Base-by-base conservation (phyloP, 192 early-diverging fungal species). In the Borealophlyctis nickersoniae region DNA sequence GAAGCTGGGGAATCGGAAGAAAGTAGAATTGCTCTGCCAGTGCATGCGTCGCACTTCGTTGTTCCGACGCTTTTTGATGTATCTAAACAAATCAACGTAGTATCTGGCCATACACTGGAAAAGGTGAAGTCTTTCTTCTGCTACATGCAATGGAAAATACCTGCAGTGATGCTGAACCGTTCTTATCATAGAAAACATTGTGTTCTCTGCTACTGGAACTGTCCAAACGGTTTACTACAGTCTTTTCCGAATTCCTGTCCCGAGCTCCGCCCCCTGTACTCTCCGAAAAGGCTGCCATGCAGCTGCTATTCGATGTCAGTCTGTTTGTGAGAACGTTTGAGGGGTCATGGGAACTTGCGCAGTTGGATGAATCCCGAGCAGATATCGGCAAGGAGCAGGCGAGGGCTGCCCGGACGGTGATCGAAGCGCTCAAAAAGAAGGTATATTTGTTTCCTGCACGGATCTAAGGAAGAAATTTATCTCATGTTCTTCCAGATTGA, bases 261-360 rank as follows among this genome's bases (percentile, higher is more conserved):
- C 31, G 49, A 7, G 24, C 62, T 33, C 24, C 61, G 39, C 23
- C 9, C 22, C 31, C 67, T 22, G 26, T 36, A 14, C 48, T 67
- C 2, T 73, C 85, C 11, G 83, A 86, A 36, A 79, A 78, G 50
- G 80, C 84, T 0, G 79, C 82, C 0, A 49, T 87, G 22, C 88
- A 89, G 61, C 50, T 89, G 35, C 56, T 89, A n/a, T 88, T 84
- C 65, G 88, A 89, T 34, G 55, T 79, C 34, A 72, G 78, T 54
- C 81, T 83, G 51, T 34, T 88, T 24, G 71, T 58, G 9, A 69
- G 73, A 49, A 58, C 88, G 0, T 72, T 89, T 49, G 73, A 79
- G 45, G 53, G 74, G 9, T 35, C 55, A 23, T 56, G 52, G 52
- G 52, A 26, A 7, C 5, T 7, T 4, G 13, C 23, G 13, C 14